Percentiles rank a stretch among this genome's conserved stretches.
Evolutionary conservation across 371 early-diverging fungal species (phyloP).

Genomic region (Fennellomyces sp.): DNA sequence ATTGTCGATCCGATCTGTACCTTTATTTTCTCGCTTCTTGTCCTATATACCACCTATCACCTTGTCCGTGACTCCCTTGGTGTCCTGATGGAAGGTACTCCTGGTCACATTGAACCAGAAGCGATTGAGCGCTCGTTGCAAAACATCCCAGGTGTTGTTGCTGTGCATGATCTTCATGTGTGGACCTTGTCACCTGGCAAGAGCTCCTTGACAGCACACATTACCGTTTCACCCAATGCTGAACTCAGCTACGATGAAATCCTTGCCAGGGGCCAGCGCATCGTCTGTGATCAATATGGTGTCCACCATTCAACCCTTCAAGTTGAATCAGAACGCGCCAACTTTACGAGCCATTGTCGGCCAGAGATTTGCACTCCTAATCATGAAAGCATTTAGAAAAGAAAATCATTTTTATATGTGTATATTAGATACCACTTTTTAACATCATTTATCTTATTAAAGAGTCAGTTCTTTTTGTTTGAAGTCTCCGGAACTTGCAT

Average conservation of each 20-base stretch:
- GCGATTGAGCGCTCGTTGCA: constrained; percentile 59
- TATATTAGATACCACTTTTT: neutral
- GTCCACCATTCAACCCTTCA: constrained; percentile 77
- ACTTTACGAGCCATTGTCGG: constrained; percentile 26
- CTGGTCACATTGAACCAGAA: constrained; percentile 66
- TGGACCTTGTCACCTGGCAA: constrained; percentile 82
- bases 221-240: constrained; percentile 29
- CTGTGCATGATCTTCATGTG: constrained; percentile 75
- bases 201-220: constrained; percentile 50
- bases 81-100: constrained; percentile 81
- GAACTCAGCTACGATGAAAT: constrained; percentile 50
- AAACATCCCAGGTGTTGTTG: constrained; percentile 58
- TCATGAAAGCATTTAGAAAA: neutral
- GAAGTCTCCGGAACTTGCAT: too few species aligned
- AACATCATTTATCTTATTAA: neutral
- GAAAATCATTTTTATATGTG: neutral
- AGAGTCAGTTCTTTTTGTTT: too few species aligned
- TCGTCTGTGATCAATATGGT: constrained; percentile 65
- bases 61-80: constrained; percentile 64
- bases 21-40: constrained; percentile 81
- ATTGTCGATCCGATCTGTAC: constrained; percentile 89
- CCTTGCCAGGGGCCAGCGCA: constrained; percentile 59
- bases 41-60: constrained; percentile 73
- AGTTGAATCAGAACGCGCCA: constrained; percentile 58
- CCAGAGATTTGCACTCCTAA: constrained; percentile 24